These are phyloP conservation scores for Penicillium italicum DNA, from an alignment of 2,329 filamentous ascomycete genomes.

Conservation along the genomic window DNA sequence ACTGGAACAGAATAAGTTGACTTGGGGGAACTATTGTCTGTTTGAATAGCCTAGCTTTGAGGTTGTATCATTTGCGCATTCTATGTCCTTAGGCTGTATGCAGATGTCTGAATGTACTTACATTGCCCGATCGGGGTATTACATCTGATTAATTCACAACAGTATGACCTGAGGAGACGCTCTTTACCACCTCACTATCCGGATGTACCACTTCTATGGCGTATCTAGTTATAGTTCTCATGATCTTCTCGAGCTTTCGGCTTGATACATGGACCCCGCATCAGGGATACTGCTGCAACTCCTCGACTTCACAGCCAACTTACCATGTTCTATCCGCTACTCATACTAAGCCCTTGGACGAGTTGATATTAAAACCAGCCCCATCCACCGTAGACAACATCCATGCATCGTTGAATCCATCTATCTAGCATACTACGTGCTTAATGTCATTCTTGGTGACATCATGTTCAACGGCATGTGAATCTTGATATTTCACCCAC, in stretches of 20 bases:
- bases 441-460: background rate
- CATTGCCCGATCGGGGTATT: background rate
- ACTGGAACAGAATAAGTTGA: background rate
- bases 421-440: background rate
- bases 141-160: background rate
- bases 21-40: background rate
- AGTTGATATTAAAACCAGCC: background rate
- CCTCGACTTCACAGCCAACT: background rate
- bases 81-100: background rate
- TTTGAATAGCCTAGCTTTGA: background rate
- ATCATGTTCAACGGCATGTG: background rate
- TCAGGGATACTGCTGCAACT: background rate
- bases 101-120: background rate
- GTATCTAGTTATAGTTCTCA: background rate
- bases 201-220: background rate
- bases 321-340: background rate
- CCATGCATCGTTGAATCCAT: background rate
- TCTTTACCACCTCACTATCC: background rate
- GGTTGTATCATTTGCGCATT: too few species aligned
- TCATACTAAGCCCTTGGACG: background rate
- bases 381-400: too few species aligned
- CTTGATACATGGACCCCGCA: background rate
- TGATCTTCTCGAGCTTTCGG: background rate
- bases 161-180: background rate
- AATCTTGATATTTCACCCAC: background rate